Conservation (phyloP, 129 eudicot species). For the Lactuca saligna region DNA sequence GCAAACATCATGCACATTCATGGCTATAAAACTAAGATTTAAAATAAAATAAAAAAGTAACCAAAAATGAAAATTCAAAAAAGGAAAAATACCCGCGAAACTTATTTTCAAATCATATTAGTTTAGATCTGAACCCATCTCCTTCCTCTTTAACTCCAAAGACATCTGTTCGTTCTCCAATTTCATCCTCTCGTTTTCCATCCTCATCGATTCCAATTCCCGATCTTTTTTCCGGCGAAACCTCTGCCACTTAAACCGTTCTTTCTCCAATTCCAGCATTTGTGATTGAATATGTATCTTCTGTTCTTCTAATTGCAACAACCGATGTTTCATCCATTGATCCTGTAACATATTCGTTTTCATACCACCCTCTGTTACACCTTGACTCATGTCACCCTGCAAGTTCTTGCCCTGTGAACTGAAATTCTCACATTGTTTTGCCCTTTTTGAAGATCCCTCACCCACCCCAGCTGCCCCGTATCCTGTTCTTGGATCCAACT, state of each 20-base stretch:
- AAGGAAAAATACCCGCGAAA: not conserved
- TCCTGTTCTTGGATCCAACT: constrained; percentile 32
- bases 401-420: constrained; percentile 31
- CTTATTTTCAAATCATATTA: constrained; percentile 22
- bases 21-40: not conserved
- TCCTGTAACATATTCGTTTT: constrained; percentile 39
- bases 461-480: constrained; percentile 30
- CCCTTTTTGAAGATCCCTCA: constrained; percentile 59
- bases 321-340: constrained; percentile 53
- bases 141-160: constrained; percentile 75
- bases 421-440: constrained; percentile 46
- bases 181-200: constrained; percentile 79
- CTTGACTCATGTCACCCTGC: constrained; percentile 38
- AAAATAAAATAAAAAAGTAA: constrained; percentile 15
- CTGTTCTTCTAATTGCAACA: constrained; percentile 62
- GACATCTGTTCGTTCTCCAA: constrained; percentile 80
- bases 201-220: constrained; percentile 68
- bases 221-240: constrained; percentile 63
- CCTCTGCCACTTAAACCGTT: constrained; percentile 80
- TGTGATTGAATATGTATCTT: constrained; percentile 62
- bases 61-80: constrained; percentile 16
- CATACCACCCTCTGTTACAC: constrained; percentile 43
- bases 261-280: constrained; percentile 84
- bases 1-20: constrained; percentile 22
- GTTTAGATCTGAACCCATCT: constrained; percentile 43